These are phyloP conservation scores for Suillus bovinus DNA, from an alignment of 768 basidiomycete genomes.

Conservation along the genomic window DNA sequence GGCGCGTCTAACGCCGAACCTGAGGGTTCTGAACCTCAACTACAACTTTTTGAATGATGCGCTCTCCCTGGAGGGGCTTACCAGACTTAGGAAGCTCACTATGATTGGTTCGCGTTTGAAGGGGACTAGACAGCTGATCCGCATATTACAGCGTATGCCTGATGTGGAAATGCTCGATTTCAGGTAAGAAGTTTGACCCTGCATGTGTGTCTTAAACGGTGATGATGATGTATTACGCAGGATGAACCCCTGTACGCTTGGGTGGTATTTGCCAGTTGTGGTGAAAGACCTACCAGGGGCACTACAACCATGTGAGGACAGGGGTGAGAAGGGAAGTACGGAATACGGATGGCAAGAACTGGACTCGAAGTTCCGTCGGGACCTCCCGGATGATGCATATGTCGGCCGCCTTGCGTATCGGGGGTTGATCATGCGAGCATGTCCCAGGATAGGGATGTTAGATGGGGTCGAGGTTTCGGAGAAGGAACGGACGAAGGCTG, in stretches of 20 bases:
- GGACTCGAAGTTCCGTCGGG: constrained; percentile 85
- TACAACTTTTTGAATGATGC: constrained; percentile 92
- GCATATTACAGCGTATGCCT: constrained; percentile 65
- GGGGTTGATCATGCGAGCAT: constrained; percentile 81
- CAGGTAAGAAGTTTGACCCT: constrained; percentile 52
- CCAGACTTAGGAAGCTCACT: constrained; percentile 77
- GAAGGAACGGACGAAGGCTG: constrained; percentile 86
- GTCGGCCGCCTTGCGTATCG: constrained; percentile 87
- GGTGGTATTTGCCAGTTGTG: constrained; percentile 91
- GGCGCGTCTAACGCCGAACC: constrained; percentile 69
- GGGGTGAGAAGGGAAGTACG: constrained; percentile 32
- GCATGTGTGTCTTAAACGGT: background rate
- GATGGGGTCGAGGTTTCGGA: constrained; percentile 85
- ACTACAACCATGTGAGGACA: constrained; percentile 57
- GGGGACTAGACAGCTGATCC: constrained; percentile 72
- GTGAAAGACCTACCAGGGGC: constrained; percentile 68
- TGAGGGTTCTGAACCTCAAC: constrained; percentile 92
- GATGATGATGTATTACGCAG: constrained; percentile 28
- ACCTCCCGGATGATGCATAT: constrained; percentile 87
- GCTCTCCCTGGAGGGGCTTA: constrained; percentile 65
- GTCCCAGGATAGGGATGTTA: constrained; percentile 63
- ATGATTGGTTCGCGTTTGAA: constrained; percentile 84
- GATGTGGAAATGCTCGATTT: constrained; percentile 91
- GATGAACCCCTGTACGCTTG: constrained; percentile 97
- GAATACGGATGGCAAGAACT: constrained; percentile 65